These are phyloP conservation scores for Parafenestella ontariensis DNA, from an alignment of 2,329 filamentous ascomycete species.

Conservation along the genomic window DNA sequence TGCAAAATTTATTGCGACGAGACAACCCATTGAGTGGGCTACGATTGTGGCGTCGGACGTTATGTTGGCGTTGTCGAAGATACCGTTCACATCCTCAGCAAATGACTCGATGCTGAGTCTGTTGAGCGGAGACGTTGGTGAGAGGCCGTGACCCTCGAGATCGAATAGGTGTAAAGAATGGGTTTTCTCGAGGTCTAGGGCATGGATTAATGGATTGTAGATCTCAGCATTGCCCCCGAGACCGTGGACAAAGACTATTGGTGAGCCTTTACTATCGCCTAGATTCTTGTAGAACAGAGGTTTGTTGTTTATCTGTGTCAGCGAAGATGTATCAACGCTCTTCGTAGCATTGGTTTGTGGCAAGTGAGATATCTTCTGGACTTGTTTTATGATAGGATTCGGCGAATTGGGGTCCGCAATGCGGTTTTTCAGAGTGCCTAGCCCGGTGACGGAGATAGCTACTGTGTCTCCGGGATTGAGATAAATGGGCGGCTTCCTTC, in stretches of 20 bases:
- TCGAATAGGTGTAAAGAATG: constrained; percentile 57
- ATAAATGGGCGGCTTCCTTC: constrained; percentile 46
- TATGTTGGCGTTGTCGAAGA: constrained; percentile 49
- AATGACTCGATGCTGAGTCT: constrained; percentile 55
- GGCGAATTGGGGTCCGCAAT: constrained; percentile 58
- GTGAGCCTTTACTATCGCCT: constrained; percentile 27
- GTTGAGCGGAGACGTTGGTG: constrained; percentile 58
- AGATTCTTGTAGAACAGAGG: constrained; percentile 49
- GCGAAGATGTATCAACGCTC: constrained; percentile 37
- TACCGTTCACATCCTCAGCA: constrained; percentile 50
- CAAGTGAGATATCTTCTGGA: constrained; percentile 48
- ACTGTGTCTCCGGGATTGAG: constrained; percentile 36
- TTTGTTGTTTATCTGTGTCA: constrained; percentile 53
- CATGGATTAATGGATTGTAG: constrained; percentile 55
- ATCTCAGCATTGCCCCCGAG: constrained; percentile 57
- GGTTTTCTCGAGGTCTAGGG: constrained; percentile 37
- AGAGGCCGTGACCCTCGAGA: constrained; percentile 64
- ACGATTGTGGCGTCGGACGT: constrained; percentile 51
- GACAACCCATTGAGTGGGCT: constrained; percentile 61
- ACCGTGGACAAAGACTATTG: constrained; percentile 63
- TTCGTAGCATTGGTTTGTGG: constrained; percentile 52
- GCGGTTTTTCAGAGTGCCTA: constrained; percentile 37
- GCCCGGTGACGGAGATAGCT: constrained; percentile 29
- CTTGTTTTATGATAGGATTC: constrained; percentile 7
- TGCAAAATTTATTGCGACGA: constrained; percentile 56